phyloP scores from a whole-genome alignment of 2,329 filamentous ascomycete genomes.

The Mycosphaerella arachidis region DNA sequence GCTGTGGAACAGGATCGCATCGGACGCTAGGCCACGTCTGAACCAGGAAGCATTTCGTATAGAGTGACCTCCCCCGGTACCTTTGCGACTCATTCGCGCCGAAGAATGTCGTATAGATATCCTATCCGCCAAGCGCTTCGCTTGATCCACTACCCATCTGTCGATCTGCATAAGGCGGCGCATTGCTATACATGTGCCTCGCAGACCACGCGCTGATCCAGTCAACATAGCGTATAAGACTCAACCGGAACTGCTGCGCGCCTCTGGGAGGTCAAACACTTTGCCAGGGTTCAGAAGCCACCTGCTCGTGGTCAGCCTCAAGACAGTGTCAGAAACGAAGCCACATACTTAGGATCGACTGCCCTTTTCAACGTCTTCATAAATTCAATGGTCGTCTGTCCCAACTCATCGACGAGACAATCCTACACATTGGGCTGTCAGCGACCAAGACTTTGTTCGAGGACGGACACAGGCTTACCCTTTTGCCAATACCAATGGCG shows the following conservation, averaged over 20 bases:
- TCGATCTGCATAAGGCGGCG: no score
- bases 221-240: no score
- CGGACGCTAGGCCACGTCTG: neutral
- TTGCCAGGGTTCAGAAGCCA: slow-evolving; percentile 23
- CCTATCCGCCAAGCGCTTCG: neutral
- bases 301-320: neutral
- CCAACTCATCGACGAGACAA: slow-evolving; percentile 18
- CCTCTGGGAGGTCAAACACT: slow-evolving; percentile 14
- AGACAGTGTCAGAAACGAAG: neutral
- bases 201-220: neutral
- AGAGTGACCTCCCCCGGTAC: neutral
- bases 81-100: neutral
- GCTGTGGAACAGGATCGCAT: neutral
- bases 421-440: slow-evolving; percentile 1
- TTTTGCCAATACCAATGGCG: slow-evolving; percentile 23
- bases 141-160: neutral
- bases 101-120: no score
- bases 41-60: neutral
- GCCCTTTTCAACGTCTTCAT: slow-evolving; percentile 20
- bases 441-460: neutral
- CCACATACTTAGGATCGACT: slow-evolving; percentile 15
- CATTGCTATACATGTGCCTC: no score
- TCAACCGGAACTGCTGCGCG: neutral
- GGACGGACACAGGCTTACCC: slow-evolving; percentile 1
- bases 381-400: slow-evolving; percentile 16